Conservation (phyloP, 2,329 filamentous ascomycete species). For the Trichoderma hamatum region DNA sequence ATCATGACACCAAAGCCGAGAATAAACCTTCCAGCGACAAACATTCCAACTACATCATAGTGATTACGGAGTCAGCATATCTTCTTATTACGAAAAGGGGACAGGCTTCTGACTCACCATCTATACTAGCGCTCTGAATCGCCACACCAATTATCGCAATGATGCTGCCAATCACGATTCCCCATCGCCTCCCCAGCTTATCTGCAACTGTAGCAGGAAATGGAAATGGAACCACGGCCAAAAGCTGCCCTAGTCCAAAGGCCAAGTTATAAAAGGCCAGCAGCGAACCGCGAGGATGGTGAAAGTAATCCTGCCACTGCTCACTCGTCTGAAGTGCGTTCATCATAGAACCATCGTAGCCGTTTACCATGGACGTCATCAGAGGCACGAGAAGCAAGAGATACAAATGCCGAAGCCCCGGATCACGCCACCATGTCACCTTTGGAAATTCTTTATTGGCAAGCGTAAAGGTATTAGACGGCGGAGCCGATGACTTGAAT, state of each 20-base stretch:
- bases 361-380: slow-evolving; percentile 13
- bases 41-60: slow-evolving; percentile 35
- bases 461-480: slow-evolving; percentile 14
- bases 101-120: slow-evolving; percentile 27
- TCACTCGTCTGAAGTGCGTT: slow-evolving; percentile 16
- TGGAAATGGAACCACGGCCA: slow-evolving; percentile 19
- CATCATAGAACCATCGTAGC: slow-evolving; percentile 26
- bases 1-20: slow-evolving; percentile 68
- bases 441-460: slow-evolving; percentile 11
- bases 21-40: slow-evolving; percentile 45
- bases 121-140: slow-evolving; percentile 14
- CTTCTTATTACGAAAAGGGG: slow-evolving; percentile 43
- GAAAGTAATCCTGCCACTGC: slow-evolving; percentile 23
- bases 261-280: slow-evolving; percentile 13
- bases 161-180: slow-evolving; percentile 11
- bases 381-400: slow-evolving; percentile 11
- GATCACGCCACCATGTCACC: slow-evolving; percentile 21
- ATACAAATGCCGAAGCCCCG: not conserved
- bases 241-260: slow-evolving; percentile 1
- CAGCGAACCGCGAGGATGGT: slow-evolving; percentile 8
- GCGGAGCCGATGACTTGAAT: slow-evolving; percentile 8
- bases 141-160: slow-evolving; percentile 21
- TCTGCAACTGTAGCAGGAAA: slow-evolving; percentile 11
- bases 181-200: slow-evolving; percentile 10
- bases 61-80: not conserved